Base-by-base conservation (phyloP, 2,329 filamentous ascomycete genomes). In the Bipolaris victoriae region DNA sequence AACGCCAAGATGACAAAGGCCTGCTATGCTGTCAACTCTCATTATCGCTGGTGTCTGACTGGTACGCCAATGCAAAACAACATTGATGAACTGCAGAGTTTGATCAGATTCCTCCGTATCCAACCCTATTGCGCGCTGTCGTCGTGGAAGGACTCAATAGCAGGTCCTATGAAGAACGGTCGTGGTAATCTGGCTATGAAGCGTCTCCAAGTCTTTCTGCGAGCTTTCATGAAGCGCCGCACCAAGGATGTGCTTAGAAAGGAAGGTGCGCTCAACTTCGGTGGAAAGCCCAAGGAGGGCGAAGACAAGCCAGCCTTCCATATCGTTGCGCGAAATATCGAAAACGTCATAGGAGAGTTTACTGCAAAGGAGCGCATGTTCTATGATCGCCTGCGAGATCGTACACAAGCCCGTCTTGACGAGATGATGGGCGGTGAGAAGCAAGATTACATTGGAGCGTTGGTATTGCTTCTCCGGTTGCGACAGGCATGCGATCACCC, bases 41-140 rank as follows among this genome's bases (percentile, higher is more conserved):
- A 95, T 74, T 98, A 97, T 70, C 85, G 95, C 59, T 99, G 95
- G 95, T 98, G 95, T 72, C 79, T 99, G 60, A 97, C 93, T 0
- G 95, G 95, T 51, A 99, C 95, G 1, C 95, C 95, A 0, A 92
- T 99, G 89, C 95, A 99, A 74, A 99, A 99, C 78, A 98, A 97
- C 68, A 85, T 99, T 5, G 95, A 99, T 64, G 95, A 99, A 76
- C 81, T 99, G 49, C 95, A 99, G 73, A 96, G 92, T 65, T 80
- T 99, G 52, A 91, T 99, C 74, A 91, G 89, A 60, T 99, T 99
- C 76, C 82, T 99, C 36, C 88, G 91, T 15, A 97, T 99, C 72
- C 90, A 90, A 66, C 95, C 95, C 0, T 98, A 95, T 71, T 89
- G 96, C 69, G 88, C 97, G 54, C 81, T 97, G 18, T 84, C 85